These are phyloP conservation scores for Pistacia vera DNA, from an alignment of 345 rosid species.

Conservation along the genomic window DNA sequence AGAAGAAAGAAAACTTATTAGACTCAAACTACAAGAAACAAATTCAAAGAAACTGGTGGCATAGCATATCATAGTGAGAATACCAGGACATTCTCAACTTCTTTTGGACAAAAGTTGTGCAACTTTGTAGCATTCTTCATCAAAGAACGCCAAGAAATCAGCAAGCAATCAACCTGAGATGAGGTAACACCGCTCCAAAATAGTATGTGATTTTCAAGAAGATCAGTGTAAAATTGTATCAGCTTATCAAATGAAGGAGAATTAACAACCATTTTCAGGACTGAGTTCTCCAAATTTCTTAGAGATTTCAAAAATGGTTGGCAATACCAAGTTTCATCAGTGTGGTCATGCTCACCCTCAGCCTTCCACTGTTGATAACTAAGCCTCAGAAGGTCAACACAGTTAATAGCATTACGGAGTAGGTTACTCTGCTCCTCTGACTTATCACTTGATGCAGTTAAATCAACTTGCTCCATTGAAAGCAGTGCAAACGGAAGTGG, in stretches of 20 bases:
- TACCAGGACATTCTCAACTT: slow-evolving; percentile 59
- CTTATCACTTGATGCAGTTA: slow-evolving; percentile 36
- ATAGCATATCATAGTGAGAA: slow-evolving; percentile 24
- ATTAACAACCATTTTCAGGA: slow-evolving; percentile 54
- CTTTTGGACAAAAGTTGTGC: slow-evolving; percentile 47
- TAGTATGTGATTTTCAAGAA: slow-evolving; percentile 65
- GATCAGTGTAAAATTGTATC: slow-evolving; percentile 47
- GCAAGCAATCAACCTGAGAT: slow-evolving; percentile 44
- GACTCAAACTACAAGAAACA: slow-evolving; percentile 4
- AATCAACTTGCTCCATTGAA: slow-evolving; percentile 62
- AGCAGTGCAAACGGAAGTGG: slow-evolving; percentile 57
- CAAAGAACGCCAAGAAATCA: slow-evolving; percentile 68
- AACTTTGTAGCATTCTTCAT: slow-evolving; percentile 62
- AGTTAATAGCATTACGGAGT: slow-evolving; percentile 59
- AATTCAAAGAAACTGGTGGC: neutral
- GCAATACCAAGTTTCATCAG: slow-evolving; percentile 37
- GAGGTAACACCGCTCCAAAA: slow-evolving; percentile 68
- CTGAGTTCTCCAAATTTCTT: slow-evolving; percentile 53
- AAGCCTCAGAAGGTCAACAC: slow-evolving; percentile 60
- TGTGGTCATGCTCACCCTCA: slow-evolving; percentile 46
- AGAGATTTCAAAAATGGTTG: slow-evolving; percentile 60
- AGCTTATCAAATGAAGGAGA: slow-evolving; percentile 51
- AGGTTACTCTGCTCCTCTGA: slow-evolving; percentile 26
- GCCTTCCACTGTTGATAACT: slow-evolving; percentile 73
- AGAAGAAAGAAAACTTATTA: slow-evolving; percentile 26